Evolutionary conservation across 2,329 filamentous ascomycete species (phyloP), one percentile per base, ranked within the genome.

Genomic region (Zasmidium citrigriseum): DNA sequence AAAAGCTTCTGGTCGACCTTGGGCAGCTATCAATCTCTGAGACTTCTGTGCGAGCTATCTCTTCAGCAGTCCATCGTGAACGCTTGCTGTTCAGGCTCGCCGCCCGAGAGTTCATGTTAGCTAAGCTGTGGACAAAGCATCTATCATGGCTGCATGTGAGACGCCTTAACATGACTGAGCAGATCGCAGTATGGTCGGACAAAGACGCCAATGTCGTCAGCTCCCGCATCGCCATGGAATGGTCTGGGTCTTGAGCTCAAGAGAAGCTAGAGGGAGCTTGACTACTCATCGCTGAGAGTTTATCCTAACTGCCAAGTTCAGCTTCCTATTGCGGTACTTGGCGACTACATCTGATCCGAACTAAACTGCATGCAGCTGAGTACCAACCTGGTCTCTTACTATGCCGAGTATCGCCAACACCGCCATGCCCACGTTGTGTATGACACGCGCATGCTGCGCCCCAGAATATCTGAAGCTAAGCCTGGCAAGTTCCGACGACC

Each of bases 291-390:
- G 23, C 34, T 34, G 18, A 34, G 29, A 54, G 22, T 29, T 46
- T 54, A 45, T 45, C 52, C 22, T 46, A 27, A 46, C 34, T 54
- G 52, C 52, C 52, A 54, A 54, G 41, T 29, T 29, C 21, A 29
- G 21, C 29, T 54, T 11, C 52, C 41, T 29, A 12, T 46, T 46
- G 10, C 7, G 41, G 52, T 41, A 25, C 23, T 29, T 29, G 25
- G 23, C 52, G 50, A 21, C 50, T 53, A 45, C 12, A 23, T 29
- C n/a, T 46, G 22, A 18, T 23, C 52, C 27, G 24, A 44, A 29
- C n/a, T 29, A 46, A 41, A 12, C 23, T 41, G 41, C 41, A 23
- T 24, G 46, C 38, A 14, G n/a, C 16, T 18, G 25, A 45, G 52
- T 22, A 54, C 18, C 7, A 10, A 34, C 14, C 22, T 41, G 14